Evolutionary conservation across 1,284 basidiomycete genomes (phyloP), one percentile per base, ranked within the genome.

Genomic region (Ceraceosorus guamensis): DNA sequence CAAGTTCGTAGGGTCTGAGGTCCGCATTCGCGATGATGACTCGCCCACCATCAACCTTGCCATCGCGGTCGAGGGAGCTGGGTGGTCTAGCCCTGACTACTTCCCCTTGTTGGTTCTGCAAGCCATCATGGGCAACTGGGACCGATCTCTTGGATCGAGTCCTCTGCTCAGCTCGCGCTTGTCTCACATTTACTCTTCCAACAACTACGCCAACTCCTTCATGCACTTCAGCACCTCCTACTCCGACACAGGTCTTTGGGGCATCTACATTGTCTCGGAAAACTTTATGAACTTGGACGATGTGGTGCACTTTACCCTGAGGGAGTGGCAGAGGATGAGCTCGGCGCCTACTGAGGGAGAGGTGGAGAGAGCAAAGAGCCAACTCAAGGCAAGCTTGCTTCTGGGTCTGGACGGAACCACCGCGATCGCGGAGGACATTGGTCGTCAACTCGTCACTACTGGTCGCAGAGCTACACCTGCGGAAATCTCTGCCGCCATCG

Each of bases 171-270:
- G 88, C 63, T 95, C 91, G 56, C 85, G 87, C 59, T 85, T 99
- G 60, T 90, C 88, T 50, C 88, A 93, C 80, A 88, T 91, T 77
- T 82, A 98, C 74, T 90, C 90, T 49, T 82, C 83, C 62, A 88
- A 97, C 84, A 91, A 91, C 82, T 88, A 98, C 75, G 93, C 95
- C 75, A 99, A 98, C 83, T 91, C 88, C 67, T 98, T 89, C 86
- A 95, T 97, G 90, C 91, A 89, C 63, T 99, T 98, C 85, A 95
- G 90, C 44, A 98, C 95, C 10, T 92, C 89, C n/a, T 99, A 99
- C 82, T 92, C 91, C 14, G 95, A 98, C 80, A 98, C 92, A 16
- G 95, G 93, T 73, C 86, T 99, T 48, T 98, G 95, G 95, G 95
- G 95, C 73, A 91, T 96, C 80, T 98, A 98, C 83, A 80, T 96